These are phyloP conservation scores for Monosporascus sp. DNA, from an alignment of 2,329 filamentous ascomycete genomes.

Conservation along the genomic window DNA sequence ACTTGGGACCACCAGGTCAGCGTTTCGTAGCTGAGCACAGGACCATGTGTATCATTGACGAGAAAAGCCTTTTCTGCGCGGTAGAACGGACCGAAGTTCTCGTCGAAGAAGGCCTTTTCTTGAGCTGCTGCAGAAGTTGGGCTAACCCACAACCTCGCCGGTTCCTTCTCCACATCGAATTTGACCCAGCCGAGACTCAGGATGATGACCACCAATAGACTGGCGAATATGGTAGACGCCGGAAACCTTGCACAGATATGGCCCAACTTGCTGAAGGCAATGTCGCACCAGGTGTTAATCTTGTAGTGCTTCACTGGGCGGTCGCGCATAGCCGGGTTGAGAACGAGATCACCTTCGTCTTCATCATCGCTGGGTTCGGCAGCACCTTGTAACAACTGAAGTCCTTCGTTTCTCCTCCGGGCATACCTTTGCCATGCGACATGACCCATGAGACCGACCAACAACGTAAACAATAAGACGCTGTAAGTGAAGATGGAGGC, in stretches of 20 bases:
- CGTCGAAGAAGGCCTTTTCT: conserved; percentile 91
- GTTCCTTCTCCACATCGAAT: conserved; percentile 86
- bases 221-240: conserved; percentile 70
- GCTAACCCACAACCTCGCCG: conserved; percentile 93
- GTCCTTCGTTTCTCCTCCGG: conserved; percentile 69
- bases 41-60: conserved; percentile 78
- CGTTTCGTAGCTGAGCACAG: conserved; percentile 83
- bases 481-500: conserved; percentile 84
- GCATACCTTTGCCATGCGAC: conserved; percentile 70
- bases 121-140: conserved; percentile 84
- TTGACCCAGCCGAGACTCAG: conserved; percentile 83
- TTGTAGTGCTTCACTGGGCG: conserved; percentile 73
- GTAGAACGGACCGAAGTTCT: conserved; percentile 92
- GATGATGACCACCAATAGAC: conserved; percentile 68
- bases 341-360: conserved; percentile 80
- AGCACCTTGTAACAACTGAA: conserved; percentile 82
- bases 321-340: conserved; percentile 71
- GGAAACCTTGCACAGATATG: conserved; percentile 79
- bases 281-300: conserved; percentile 78
- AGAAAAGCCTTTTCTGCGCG: conserved; percentile 89
- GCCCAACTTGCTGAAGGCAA: conserved; percentile 73
- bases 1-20: conserved; percentile 91
- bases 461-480: conserved; percentile 62
- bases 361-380: conserved; percentile 82
- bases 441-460: conserved; percentile 65